Evolutionary conservation across 257 asterid species (phyloP), one percentile per base, ranked within the genome.

Genomic region (Solanum dulcamara): DNA sequence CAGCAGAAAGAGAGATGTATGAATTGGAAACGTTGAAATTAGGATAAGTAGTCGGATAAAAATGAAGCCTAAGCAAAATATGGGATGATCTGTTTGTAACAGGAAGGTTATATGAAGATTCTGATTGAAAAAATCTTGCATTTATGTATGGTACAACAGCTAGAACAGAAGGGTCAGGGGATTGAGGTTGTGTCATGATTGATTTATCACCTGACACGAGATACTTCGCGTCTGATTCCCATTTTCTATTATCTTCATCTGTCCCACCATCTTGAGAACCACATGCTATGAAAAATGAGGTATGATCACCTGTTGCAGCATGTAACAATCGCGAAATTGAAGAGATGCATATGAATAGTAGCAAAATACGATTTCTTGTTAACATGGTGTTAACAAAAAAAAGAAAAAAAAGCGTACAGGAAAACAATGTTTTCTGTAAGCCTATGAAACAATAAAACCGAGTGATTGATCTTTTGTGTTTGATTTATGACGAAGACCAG

Each of bases 21-120:
- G 99, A 95, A 3, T 84, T 87, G 7, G 96, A 89, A 50, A 96
- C 87, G 85, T 95, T 89, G 91, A 90, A 85, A 38, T 86, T 85
- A 0, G 97, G 97, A 86, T 94, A 96, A 9, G 97, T 81, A 1
- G 96, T 89, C 0, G 99, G 99, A 87, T 95, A 94, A 84, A 96
- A 96, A 92, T 94, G 92, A 80, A 95, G 92, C 80, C 98, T 93
- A 7, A 96, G 88, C 28, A 95, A 66, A n/a, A 92, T 90, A 0
- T 96, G 92, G 0, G 89, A 42, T 35, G 95, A 67, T 0, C 91
- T 33, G 84, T 91, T 89, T 10, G 70, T 85, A 50, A 92, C 87
- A 6, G 98, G 94, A 37, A 96, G 88, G 79, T 88, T 75, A 84
- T 96, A 96, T 0, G 91, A 74, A 0, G 93, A 80, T 33, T 95